Evolutionary conservation across 768 basidiomycete genomes (phyloP).

Genomic region (Termitomyces sp.): DNA sequence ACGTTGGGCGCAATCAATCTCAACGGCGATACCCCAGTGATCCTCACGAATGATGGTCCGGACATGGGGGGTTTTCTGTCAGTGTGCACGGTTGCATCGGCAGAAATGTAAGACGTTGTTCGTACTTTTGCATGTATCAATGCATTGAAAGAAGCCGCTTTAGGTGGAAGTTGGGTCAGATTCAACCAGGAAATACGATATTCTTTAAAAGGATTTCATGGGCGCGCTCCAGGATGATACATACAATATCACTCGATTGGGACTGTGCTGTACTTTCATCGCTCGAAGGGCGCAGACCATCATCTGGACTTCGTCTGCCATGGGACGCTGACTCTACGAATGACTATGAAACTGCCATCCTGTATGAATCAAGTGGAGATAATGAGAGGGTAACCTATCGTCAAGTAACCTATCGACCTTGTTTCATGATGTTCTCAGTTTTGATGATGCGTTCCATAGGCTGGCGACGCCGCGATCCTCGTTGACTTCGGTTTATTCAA

Average conservation of each 20-base stretch:
- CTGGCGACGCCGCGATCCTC: constrained; percentile 58
- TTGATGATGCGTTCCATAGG: constrained; percentile 25
- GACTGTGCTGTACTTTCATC: neutral
- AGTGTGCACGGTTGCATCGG: constrained; percentile 43
- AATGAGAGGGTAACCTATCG: constrained; percentile 37
- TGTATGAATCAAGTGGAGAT: neutral
- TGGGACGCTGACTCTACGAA: neutral
- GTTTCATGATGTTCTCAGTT: neutral
- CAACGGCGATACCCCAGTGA: constrained; percentile 67
- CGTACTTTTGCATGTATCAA: neutral
- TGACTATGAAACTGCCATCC: neutral
- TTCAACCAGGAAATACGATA: constrained; percentile 50
- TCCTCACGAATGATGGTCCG: constrained; percentile 56
- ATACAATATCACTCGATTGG: neutral
- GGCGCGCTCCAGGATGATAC: constrained; percentile 13
- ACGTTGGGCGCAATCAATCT: constrained; percentile 49
- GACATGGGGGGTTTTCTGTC: constrained; percentile 63
- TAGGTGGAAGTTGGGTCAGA: constrained; percentile 68
- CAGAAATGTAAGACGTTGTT: constrained; percentile 37
- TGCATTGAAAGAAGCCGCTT: neutral
- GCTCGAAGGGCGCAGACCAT: neutral
- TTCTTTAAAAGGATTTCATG: constrained; percentile 46
- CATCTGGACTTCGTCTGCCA: neutral
- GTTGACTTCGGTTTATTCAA: constrained; percentile 56
- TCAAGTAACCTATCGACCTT: constrained; percentile 32